Conservation (phyloP, 2,329 filamentous ascomycete genomes). For the Septoria petroselini region DNA sequence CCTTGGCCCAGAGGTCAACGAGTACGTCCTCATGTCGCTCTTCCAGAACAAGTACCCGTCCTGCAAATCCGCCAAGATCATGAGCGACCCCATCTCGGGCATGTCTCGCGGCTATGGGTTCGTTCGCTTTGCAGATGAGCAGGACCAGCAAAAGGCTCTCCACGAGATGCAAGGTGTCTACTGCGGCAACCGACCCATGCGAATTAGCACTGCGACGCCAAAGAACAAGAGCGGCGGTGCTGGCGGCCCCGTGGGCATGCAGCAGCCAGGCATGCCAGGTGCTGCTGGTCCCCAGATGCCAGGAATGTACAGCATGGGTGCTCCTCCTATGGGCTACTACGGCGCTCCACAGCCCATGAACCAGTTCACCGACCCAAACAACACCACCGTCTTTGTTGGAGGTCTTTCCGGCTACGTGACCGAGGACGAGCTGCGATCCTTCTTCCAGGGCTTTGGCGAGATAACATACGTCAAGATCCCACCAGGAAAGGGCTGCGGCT, state of each 20-base stretch:
- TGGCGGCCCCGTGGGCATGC: slow-evolving; percentile 50
- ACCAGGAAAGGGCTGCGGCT: slow-evolving; percentile 96
- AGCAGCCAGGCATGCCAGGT: slow-evolving; percentile 57
- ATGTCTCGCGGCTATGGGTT: slow-evolving; percentile 98
- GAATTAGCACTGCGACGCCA: slow-evolving; percentile 93
- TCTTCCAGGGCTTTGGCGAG: slow-evolving; percentile 99
- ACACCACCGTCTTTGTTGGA: slow-evolving; percentile 97
- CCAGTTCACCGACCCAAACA: slow-evolving; percentile 99
- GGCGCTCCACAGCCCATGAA: slow-evolving; percentile 84
- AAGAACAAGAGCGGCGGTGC: slow-evolving; percentile 71
- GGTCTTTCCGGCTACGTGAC: slow-evolving; percentile 97
- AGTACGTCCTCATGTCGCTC: slow-evolving; percentile 93
- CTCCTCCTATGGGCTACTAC: slow-evolving; percentile 65
- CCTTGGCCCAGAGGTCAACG: slow-evolving; percentile 95
- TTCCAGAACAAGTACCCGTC: slow-evolving; percentile 96
- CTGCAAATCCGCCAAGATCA: slow-evolving; percentile 99
- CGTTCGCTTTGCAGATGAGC: slow-evolving; percentile 92
- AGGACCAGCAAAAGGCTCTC: slow-evolving; percentile 91
- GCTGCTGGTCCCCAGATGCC: slow-evolving; percentile 50
- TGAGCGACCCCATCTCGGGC: slow-evolving; percentile 97
- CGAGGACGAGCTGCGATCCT: slow-evolving; percentile 97
- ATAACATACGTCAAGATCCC: slow-evolving; percentile 99
- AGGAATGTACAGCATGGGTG: slow-evolving; percentile 69
- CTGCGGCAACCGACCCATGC: slow-evolving; percentile 97
- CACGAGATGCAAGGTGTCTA: slow-evolving; percentile 99